Conservation (phyloP, 2,329 filamentous ascomycete genomes). For the Pseudopithomyces maydicus region DNA sequence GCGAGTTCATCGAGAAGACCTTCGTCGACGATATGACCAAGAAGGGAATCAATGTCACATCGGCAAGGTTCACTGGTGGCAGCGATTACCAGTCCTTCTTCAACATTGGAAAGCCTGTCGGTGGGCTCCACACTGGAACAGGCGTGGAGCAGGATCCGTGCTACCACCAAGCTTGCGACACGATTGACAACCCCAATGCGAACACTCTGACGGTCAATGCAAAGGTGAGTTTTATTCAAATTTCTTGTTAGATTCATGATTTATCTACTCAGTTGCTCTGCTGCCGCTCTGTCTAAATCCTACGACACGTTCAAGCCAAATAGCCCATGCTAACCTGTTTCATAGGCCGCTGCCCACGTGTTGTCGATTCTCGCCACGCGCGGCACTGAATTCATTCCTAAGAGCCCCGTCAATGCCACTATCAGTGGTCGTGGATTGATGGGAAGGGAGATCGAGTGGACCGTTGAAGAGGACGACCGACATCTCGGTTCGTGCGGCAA, state of each 20-base stretch:
- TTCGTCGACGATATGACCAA: slow-evolving; percentile 43
- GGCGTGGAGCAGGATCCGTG: slow-evolving; percentile 47
- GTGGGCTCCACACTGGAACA: slow-evolving; percentile 48
- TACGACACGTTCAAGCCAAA: too few relatives aligned
- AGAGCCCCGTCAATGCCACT: slow-evolving; percentile 38
- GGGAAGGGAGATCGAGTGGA: slow-evolving; percentile 37
- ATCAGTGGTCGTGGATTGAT: slow-evolving; percentile 35
- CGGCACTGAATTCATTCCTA: slow-evolving; percentile 41
- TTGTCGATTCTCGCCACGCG: slow-evolving; percentile 37
- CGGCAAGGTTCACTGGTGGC: slow-evolving; percentile 46
- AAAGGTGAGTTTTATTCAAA: slow-evolving; percentile 42
- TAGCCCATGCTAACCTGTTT: slow-evolving; percentile 8
- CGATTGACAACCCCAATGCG: slow-evolving; percentile 44
- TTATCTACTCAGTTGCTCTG: too few relatives aligned
- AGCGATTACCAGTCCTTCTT: slow-evolving; percentile 49
- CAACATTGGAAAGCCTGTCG: slow-evolving; percentile 46
- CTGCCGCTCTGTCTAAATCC: too few relatives aligned
- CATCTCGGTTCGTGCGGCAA: slow-evolving; percentile 39
- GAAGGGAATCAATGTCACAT: slow-evolving; percentile 43
- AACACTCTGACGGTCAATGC: slow-evolving; percentile 44
- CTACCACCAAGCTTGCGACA: slow-evolving; percentile 48
- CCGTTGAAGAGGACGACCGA: slow-evolving; percentile 31
- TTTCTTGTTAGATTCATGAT: too few relatives aligned
- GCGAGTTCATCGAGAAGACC: slow-evolving; percentile 40
- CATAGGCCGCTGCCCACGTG: slow-evolving; percentile 41